Evolutionary conservation across 2,329 filamentous ascomycete genomes (phyloP).

Genomic region (Curvularia sp.): DNA sequence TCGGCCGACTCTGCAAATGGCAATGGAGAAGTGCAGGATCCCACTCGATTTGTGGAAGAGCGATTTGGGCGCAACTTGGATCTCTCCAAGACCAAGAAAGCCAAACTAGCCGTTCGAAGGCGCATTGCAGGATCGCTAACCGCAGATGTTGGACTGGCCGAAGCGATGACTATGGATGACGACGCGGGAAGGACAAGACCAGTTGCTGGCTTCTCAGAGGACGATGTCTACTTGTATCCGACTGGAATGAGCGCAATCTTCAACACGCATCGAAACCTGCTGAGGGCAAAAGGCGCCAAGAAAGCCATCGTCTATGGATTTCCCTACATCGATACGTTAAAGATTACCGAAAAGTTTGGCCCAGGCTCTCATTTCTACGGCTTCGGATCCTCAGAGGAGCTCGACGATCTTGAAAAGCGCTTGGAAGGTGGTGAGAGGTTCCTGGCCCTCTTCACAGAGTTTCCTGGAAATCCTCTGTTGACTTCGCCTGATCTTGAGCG

Average conservation of each 20-base stretch:
- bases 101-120: slow-evolving; percentile 82
- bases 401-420: slow-evolving; percentile 81
- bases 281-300: slow-evolving; percentile 66
- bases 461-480: slow-evolving; percentile 90
- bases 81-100: slow-evolving; percentile 77
- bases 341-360: slow-evolving; percentile 93
- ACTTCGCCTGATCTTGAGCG: slow-evolving; percentile 82
- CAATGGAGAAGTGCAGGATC: slow-evolving; percentile 66
- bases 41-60: slow-evolving; percentile 85
- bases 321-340: slow-evolving; percentile 94
- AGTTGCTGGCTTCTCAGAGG: slow-evolving; percentile 73
- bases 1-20: slow-evolving; percentile 26
- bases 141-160: slow-evolving; percentile 71
- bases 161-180: slow-evolving; percentile 63
- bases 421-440: slow-evolving; percentile 76
- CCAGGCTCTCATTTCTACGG: slow-evolving; percentile 90
- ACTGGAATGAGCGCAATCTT: slow-evolving; percentile 96
- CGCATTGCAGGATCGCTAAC: slow-evolving; percentile 88
- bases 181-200: slow-evolving; percentile 49
- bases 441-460: slow-evolving; percentile 89
- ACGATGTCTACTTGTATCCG: slow-evolving; percentile 88
- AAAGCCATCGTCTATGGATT: slow-evolving; percentile 94
- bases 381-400: slow-evolving; percentile 74
- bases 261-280: slow-evolving; percentile 78
- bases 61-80: slow-evolving; percentile 92